Conservation (phyloP, 2,329 filamentous ascomycete species). For the Gaeumannomyces tritici region DNA sequence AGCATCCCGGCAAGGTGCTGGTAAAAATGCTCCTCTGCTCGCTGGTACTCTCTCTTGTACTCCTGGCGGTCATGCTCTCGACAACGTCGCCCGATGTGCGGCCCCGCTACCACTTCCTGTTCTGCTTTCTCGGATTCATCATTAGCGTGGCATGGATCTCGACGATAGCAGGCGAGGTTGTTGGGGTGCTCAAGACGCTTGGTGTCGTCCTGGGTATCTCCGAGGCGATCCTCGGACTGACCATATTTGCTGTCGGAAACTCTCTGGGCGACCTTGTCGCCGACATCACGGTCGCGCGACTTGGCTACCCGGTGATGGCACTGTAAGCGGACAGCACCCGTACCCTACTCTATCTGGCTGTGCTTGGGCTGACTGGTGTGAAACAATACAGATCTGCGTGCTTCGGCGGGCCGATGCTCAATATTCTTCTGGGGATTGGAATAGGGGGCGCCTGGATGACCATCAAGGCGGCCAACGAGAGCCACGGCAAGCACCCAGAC, state of each 20-base stretch:
- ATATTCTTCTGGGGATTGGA: conserved; percentile 92
- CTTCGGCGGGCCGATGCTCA: conserved; percentile 97
- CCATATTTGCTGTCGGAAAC: conserved; percentile 94
- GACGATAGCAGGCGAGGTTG: conserved; percentile 89
- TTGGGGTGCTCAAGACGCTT: conserved; percentile 85
- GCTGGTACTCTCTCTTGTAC: conserved; percentile 57
- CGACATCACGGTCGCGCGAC: conserved; percentile 83
- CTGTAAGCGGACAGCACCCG: conserved; percentile 33
- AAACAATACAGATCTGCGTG: conserved; percentile 58
- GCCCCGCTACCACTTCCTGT: conserved; percentile 63
- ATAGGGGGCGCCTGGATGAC: conserved; percentile 85
- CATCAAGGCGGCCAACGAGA: conserved; percentile 55
- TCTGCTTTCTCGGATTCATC: conserved; percentile 83
- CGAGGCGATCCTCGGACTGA: conserved; percentile 88
- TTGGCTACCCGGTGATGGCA: conserved; percentile 96
- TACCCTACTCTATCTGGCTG: neutral
- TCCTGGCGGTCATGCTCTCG: conserved; percentile 56
- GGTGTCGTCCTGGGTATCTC: conserved; percentile 89
- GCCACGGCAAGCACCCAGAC: conserved; percentile 58
- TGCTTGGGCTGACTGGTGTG: neutral
- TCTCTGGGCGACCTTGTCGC: conserved; percentile 90
- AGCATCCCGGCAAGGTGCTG: conserved; percentile 40
- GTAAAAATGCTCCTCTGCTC: conserved; percentile 51
- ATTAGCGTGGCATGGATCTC: conserved; percentile 96
- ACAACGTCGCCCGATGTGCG: conserved; percentile 59